phyloP scores from a whole-genome alignment of 176 grass and related monocot genomes.

The Panicum miliaceum region DNA sequence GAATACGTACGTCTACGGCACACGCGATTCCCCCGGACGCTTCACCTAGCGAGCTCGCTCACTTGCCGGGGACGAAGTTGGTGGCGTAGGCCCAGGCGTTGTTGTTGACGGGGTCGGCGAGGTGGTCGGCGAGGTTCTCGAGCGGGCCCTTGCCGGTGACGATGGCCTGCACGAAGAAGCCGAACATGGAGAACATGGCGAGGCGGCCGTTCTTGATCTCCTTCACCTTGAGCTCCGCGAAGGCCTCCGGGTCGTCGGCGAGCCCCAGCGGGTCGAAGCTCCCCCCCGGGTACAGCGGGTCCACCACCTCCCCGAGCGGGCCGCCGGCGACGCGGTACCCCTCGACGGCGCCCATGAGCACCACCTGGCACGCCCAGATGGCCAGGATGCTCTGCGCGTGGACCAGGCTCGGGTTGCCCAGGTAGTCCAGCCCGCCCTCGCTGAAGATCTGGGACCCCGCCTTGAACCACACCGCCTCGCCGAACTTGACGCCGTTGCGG shows the following conservation, averaged over 20 bases:
- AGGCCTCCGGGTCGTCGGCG: conserved; percentile 71
- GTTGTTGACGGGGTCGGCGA: conserved; percentile 94
- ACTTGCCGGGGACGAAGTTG: conserved; percentile 90
- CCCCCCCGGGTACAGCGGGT: conserved; percentile 67
- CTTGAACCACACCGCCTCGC: conserved; percentile 82
- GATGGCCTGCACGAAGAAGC: conserved; percentile 81
- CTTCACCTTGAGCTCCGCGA: conserved; percentile 78
- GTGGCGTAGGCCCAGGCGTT: conserved; percentile 95
- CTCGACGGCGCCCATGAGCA: conserved; percentile 81
- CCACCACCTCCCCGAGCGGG: conserved; percentile 62
- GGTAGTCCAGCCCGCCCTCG: conserved; percentile 65
- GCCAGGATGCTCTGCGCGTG: conserved; percentile 72
- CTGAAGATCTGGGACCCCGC: conserved; percentile 67
- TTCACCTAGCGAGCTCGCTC: conserved; percentile 13
- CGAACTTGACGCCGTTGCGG: conserved; percentile 63
- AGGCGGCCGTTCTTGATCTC: conserved; percentile 79
- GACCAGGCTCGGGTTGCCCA: conserved; percentile 65
- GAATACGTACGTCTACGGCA: conserved; percentile 20
- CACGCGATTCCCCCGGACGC: neutral
- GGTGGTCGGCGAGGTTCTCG: conserved; percentile 94
- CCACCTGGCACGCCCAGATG: conserved; percentile 67
- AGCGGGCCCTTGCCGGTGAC: conserved; percentile 89
- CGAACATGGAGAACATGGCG: conserved; percentile 88
- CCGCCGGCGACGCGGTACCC: conserved; percentile 73
- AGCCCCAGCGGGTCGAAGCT: conserved; percentile 68